Evolutionary conservation across 2,329 filamentous ascomycete species (phyloP), one percentile per base, ranked within the genome.

Genomic region (Fusarium caatingaense): DNA sequence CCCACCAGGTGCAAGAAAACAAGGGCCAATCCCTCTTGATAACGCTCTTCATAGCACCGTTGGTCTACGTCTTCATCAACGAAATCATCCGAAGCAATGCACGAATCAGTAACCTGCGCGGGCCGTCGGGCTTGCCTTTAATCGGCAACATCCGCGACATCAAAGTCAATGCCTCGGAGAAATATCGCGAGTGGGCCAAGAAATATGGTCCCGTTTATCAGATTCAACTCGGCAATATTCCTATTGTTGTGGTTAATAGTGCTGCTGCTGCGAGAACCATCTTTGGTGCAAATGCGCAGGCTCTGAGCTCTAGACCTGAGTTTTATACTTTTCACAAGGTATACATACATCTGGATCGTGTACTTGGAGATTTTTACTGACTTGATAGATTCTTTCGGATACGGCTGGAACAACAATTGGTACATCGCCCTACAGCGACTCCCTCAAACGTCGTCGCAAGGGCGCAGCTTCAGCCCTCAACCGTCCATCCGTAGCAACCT

Each of bases 361-460:
- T 6, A 5, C 27, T 28, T 28, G 27, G 8, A 12, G 27, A 28
- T 28, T 28, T 11, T 5, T 28, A 6, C 8, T 61, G 2, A 66
- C 23, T 15, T 18, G 6, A 0, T 48, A 88, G 86, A 85, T 90
- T 4, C 81, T 91, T 3, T 89, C 87, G 4, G 88, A 89, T 45
- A 91, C 89, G 0, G 86, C 88, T 2, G 89, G 89, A 8, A 91
- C 89, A 1, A 92, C 89, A 0, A 91, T 92, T 59, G 89, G 89
- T 1, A 92, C 89, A 0, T 89, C 87, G 1, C 89, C 89, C 0
- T 92, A 89, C 74, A 88, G 85, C 56, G 89, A 91, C 6, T 89
- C 86, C 1, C 78, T 91, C 28, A 91, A 91, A 76, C 82, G 88
- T 8, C 82, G 89, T 34, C 83, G 89, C 60, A 91, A 91, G 76